Base-by-base conservation (phyloP, 1,139 yeast genomes). In the Wickerhamomyces sp. region DNA sequence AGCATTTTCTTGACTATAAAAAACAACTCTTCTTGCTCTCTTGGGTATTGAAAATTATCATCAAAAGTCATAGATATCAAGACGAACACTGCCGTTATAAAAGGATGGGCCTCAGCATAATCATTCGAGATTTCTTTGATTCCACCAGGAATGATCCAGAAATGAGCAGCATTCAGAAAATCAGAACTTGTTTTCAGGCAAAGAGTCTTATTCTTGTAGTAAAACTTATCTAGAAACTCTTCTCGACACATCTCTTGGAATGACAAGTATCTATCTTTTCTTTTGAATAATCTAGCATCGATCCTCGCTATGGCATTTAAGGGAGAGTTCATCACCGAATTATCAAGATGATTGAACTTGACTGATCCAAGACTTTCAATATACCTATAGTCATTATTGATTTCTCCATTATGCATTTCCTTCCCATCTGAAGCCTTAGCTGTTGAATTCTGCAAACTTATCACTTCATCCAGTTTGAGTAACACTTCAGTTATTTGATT, bases 61-160 rank as follows among this genome's bases (percentile, higher is more conserved):
- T 75, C 79, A 53, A 72, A 71, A 37, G 75, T 67, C 77, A 75
- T 73, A 1, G 78, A 76, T 41, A 75, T 60, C 15, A 74, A 59
- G 1, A 76, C 75, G 59, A 73, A 75, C 0, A 75, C 78, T 43
- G 78, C 72, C 0, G 77, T 64, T 30, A 73, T 75, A 47, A 76
- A 74, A 4, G 78, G 73, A 55, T 75, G 78, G 34, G 66, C 63
- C 26, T 61, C 51, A 5, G 72, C 79, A 52, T 73, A 76, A 7
- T 62, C 62, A 39, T 66, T 56, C 39, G 70, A 65, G 10, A 76
- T 67, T 33, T 64, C 67, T 37, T 67, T 72, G 14, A 75, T 66
- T 4, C 79, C 79, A 10, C 79, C 80, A 2, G 81, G 81, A 7
- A 75, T 72, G 39, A 75, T 75, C 78, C 79, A 76, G 54, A 72